phyloP scores from a whole-genome alignment of 2,329 filamentous ascomycete genomes.

The Pezicula rhizophila region DNA sequence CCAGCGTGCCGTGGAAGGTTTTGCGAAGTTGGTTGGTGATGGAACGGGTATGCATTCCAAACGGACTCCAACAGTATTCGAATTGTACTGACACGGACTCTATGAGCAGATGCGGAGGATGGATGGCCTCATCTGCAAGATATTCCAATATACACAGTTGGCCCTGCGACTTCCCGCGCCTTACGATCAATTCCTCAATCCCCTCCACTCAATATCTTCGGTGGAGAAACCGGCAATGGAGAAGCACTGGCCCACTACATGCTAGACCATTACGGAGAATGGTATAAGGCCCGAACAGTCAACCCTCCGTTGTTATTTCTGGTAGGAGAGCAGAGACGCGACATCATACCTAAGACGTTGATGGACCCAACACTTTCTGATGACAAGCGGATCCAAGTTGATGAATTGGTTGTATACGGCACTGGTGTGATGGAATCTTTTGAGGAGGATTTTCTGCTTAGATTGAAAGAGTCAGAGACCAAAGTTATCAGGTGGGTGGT shows the following conservation, averaged over 20 bases:
- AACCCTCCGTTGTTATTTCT: constrained; percentile 73
- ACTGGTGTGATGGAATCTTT: constrained; percentile 81
- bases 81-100: neutral
- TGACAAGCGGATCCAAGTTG: constrained; percentile 54
- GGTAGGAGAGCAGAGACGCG: constrained; percentile 82
- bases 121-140: constrained; percentile 49
- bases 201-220: constrained; percentile 59
- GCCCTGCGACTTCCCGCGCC: constrained; percentile 73
- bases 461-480: constrained; percentile 40
- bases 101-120: constrained; percentile 6
- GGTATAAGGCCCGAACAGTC: constrained; percentile 34
- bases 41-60: constrained; percentile 15
- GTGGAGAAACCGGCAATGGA: constrained; percentile 78
- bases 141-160: constrained; percentile 69
- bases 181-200: constrained; percentile 49
- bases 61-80: neutral
- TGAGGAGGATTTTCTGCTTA: constrained; percentile 52
- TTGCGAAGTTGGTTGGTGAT: constrained; percentile 55
- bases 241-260: constrained; percentile 75
- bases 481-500: constrained; percentile 60
- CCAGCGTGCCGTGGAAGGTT: constrained; percentile 76
- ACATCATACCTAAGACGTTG: constrained; percentile 81
- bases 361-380: constrained; percentile 48
- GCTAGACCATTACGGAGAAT: constrained; percentile 63
- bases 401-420: constrained; percentile 80